A percentile compares a stretch with the other conserved stretches of the same genome.
Conservation (phyloP, 2,329 filamentous ascomycete genomes). For the Mycosphaerella arachidis region DNA sequence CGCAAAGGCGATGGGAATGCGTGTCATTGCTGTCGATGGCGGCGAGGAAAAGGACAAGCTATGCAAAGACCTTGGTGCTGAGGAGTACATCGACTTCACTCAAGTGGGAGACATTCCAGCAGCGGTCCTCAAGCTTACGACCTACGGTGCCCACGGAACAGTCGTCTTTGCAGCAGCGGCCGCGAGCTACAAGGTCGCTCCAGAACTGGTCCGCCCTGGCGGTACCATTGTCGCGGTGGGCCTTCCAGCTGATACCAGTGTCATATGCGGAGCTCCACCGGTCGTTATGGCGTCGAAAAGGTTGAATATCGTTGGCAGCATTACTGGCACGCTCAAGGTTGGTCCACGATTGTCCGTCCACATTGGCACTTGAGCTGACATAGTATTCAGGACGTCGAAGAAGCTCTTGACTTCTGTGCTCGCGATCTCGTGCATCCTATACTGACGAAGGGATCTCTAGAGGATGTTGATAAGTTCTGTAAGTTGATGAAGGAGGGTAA, state of each 20-base stretch:
- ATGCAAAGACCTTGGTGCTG: constrained; percentile 37
- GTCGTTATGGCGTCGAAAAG: constrained; percentile 38
- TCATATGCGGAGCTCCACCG: constrained; percentile 38
- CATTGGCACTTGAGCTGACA: constrained; percentile 1
- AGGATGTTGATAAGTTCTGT: constrained; percentile 39
- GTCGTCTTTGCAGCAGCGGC: constrained; percentile 37
- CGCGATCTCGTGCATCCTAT: constrained; percentile 40
- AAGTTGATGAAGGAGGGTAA: constrained; percentile 38
- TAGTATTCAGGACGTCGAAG: constrained; percentile 37
- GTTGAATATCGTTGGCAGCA: constrained; percentile 41
- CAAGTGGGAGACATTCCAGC: constrained; percentile 33
- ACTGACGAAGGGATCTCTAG: constrained; percentile 37
- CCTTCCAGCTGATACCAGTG: constrained; percentile 31
- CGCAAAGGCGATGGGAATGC: constrained; percentile 33
- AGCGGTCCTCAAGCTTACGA: constrained; percentile 35
- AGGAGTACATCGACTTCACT: constrained; percentile 37
- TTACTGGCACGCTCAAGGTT: constrained; percentile 40
- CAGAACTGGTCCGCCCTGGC: constrained; percentile 32
- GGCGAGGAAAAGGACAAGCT: constrained; percentile 35
- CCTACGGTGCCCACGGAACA: constrained; percentile 37
- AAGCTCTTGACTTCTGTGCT: constrained; percentile 43
- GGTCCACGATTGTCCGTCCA: neutral
- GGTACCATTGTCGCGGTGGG: constrained; percentile 38
- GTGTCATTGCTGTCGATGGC: constrained; percentile 39
- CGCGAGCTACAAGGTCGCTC: constrained; percentile 35